Evolutionary conservation across 75 land plant species (phyloP), one percentile per base, ranked within the genome.

Genomic region (Adiantum capillusveneris): DNA sequence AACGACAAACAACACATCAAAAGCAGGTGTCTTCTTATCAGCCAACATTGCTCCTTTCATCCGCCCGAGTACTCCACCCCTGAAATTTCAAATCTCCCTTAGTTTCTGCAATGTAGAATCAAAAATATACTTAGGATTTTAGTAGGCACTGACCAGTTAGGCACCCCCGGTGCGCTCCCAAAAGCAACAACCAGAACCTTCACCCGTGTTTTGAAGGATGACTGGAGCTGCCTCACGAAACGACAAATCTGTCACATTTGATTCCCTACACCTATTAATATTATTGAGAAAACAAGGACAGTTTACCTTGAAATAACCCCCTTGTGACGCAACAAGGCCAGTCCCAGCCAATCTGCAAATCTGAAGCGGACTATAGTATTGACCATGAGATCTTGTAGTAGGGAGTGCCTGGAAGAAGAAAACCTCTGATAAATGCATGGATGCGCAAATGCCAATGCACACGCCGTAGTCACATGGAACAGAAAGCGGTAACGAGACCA

Each of bases 121-220:
- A n/a, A n/a, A n/a, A n/a, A n/a, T n/a, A n/a, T n/a, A n/a, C n/a
- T n/a, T n/a, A n/a, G n/a, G n/a, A n/a, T n/a, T 58, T 30, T 19
- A 30, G 31, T 11, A 22, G 43, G 20, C 16, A 21, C 64, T 26
- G 31, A 74, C 76, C 76, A 74, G 31, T 74, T 74, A 44, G 76
- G 76, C 34, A 74, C 76, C 34, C 66, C 65, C 11, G 76, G 76
- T 55, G 76, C 76, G 45, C 76, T 74, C 45, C 76, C 76, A 68
- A 74, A 74, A 25, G 76, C 76, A 30, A 74, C 76, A 30, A 74
- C 72, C 16, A 68, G 60, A 17, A 55, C 30, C 53, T 67, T 64
- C 27, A 60, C 51, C 56, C 37, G 24, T 29, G 36, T 54, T 45
- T 36, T 14, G 1, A 26, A 26, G 13, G 30, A 21, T 29, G 56